Conservation (phyloP, 2,329 filamentous ascomycete species). For the Rhynchosporium agropyri region DNA sequence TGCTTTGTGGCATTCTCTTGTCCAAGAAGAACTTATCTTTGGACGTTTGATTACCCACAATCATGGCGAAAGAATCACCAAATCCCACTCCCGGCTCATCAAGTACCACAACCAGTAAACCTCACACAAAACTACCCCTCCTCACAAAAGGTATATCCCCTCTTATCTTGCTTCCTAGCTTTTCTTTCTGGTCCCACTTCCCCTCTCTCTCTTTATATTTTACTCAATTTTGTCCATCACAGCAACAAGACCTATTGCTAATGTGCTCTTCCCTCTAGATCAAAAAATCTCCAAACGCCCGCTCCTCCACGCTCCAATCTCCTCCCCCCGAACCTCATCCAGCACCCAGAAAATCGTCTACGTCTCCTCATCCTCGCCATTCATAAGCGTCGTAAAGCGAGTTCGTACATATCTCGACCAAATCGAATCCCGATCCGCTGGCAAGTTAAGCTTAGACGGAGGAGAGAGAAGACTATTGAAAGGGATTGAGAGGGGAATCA, state of each 20-base stretch:
- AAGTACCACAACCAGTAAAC: conserved; percentile 2
- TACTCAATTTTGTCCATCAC: too few species aligned
- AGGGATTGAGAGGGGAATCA: conserved; percentile 30
- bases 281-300: conserved; percentile 42
- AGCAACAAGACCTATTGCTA: neutral
- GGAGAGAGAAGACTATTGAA: conserved; percentile 23
- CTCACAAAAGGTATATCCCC: conserved; percentile 30
- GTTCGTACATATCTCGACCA: conserved; percentile 36
- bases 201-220: neutral
- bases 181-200: neutral
- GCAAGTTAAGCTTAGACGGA: conserved; percentile 22
- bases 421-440: conserved; percentile 36
- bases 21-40: neutral
- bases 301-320: conserved; percentile 41
- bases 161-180: neutral
- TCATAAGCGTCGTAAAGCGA: conserved; percentile 41
- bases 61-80: conserved; percentile 27
- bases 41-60: neutral
- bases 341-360: conserved; percentile 39
- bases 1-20: neutral
- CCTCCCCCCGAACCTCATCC: conserved; percentile 31
- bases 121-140: conserved; percentile 32
- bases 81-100: neutral
- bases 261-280: conserved; percentile 25
- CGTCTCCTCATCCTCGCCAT: conserved; percentile 37